phyloP scores from a whole-genome alignment of 1,284 basidiomycete species.

The Sporisorium scitamineum region DNA sequence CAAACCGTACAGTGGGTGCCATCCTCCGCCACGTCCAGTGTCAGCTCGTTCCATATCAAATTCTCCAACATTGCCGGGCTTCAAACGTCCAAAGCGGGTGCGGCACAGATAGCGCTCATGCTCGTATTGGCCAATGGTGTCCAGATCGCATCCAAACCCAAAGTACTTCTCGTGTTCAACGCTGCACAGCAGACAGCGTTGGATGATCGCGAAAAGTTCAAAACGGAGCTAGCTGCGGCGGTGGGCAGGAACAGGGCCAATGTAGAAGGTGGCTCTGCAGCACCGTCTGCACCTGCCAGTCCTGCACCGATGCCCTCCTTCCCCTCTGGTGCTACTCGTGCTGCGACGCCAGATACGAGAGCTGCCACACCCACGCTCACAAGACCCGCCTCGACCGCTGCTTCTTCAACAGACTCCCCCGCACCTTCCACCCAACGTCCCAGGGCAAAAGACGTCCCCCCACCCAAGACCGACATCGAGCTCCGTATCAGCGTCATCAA shows the following conservation, averaged over 20 bases:
- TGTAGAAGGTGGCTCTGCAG: conserved; percentile 15
- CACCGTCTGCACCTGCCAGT: conserved; percentile 16
- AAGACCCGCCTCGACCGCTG: conserved; percentile 13
- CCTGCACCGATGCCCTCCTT: conserved; percentile 25
- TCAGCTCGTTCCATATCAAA: conserved; percentile 36
- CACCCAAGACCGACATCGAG: conserved; percentile 52
- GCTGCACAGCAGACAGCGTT: conserved; percentile 50
- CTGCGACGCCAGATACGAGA: conserved; percentile 26
- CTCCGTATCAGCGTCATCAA: conserved; percentile 62
- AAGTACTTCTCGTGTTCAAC: conserved; percentile 55
- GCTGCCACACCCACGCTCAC: conserved; percentile 15
- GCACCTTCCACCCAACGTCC: background rate
- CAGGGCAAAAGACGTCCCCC: conserved; percentile 8
- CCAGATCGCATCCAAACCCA: conserved; percentile 43
- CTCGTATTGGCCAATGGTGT: conserved; percentile 48
- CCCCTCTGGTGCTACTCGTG: conserved; percentile 12
- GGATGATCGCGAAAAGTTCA: conserved; percentile 56
- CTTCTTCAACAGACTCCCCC: conserved; percentile 6
- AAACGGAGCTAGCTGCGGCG: conserved; percentile 51
- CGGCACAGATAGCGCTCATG: conserved; percentile 58
- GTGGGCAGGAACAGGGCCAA: conserved; percentile 36
- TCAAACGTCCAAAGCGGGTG: conserved; percentile 56
- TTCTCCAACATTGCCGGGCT: conserved; percentile 52
- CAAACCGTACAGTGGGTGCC: conserved; percentile 49
- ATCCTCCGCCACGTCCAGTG: conserved; percentile 43